phyloP scores from a whole-genome alignment of 352 stramenopile species.

The Pythium plurisporium region DNA sequence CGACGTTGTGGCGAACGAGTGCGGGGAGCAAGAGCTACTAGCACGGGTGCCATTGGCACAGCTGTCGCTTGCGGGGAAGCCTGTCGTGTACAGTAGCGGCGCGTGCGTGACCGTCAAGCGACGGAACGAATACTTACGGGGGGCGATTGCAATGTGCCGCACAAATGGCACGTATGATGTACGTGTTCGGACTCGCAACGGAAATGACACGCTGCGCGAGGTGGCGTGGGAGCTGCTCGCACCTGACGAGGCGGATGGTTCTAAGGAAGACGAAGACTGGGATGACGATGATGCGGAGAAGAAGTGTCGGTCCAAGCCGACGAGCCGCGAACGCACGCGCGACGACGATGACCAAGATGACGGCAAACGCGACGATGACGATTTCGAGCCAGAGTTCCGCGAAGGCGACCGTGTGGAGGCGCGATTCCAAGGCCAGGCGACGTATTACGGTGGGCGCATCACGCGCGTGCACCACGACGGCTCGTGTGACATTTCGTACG shows the following conservation, averaged over 20 bases:
- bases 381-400: conserved; percentile 34
- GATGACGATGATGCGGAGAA: conserved; percentile 15
- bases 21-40: conserved; percentile 36
- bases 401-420: conserved; percentile 59
- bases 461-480: conserved; percentile 45
- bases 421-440: conserved; percentile 47
- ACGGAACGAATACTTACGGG: conserved; percentile 50
- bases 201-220: conserved; percentile 23
- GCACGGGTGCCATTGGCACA: conserved; percentile 29
- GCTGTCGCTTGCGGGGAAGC: conserved; percentile 23
- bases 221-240: conserved; percentile 42
- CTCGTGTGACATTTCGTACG: conserved; percentile 60
- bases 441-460: conserved; percentile 51
- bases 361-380: conserved; percentile 29
- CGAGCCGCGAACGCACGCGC: conserved; percentile 8
- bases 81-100: conserved; percentile 32
- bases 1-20: conserved; percentile 53
- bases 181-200: background rate
- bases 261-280: conserved; percentile 16
- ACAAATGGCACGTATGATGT: conserved; percentile 59
- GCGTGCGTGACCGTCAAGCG: conserved; percentile 50
- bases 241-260: conserved; percentile 30
- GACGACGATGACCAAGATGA: conserved; percentile 16
- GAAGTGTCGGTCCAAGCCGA: background rate
- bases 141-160: conserved; percentile 31